A percentile compares a stretch with the other conserved stretches of the same genome.
Conservation (phyloP, 805 yeast genomes). For the Ogataea saltuana region DNA sequence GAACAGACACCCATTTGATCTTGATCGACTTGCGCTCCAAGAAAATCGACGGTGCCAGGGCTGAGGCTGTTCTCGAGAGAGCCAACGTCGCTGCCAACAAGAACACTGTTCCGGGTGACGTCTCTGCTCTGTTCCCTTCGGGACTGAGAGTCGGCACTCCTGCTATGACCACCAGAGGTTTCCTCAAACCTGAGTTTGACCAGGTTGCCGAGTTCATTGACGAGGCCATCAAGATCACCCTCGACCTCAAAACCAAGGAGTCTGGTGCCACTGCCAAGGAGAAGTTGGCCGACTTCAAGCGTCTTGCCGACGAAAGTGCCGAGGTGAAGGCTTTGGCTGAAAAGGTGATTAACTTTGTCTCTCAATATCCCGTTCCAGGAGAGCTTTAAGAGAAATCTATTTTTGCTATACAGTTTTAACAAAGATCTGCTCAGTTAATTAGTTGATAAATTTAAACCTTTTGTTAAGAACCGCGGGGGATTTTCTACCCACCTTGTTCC, state of each 20-base stretch:
- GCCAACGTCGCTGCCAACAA: constrained; percentile 94
- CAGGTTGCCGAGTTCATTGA: constrained; percentile 80
- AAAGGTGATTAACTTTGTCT: constrained; percentile 73
- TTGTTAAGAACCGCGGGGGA: no score
- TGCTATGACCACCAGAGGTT: constrained; percentile 97
- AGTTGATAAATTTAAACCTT: no score
- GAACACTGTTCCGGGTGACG: constrained; percentile 95
- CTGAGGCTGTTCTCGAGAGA: constrained; percentile 85
- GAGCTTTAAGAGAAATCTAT: constrained; percentile 42
- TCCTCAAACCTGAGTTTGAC: constrained; percentile 73
- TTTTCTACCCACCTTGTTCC: no score
- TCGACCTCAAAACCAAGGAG: constrained; percentile 58
- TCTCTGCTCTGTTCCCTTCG: constrained; percentile 92
- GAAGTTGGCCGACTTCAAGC: constrained; percentile 68
- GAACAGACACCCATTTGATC: constrained; percentile 94
- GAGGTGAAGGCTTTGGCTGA: constrained; percentile 61
- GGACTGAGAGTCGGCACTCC: constrained; percentile 98
- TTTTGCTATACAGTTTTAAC: neutral
- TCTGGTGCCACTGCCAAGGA: constrained; percentile 58
- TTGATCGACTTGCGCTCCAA: constrained; percentile 78
- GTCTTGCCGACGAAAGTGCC: constrained; percentile 61
- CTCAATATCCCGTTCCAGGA: constrained; percentile 86
- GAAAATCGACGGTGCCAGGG: constrained; percentile 92
- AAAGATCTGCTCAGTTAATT: neutral
- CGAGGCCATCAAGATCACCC: constrained; percentile 70